These are phyloP conservation scores for Nasturtium officinale DNA, from an alignment of 345 rosid genomes.

Conservation along the genomic window DNA sequence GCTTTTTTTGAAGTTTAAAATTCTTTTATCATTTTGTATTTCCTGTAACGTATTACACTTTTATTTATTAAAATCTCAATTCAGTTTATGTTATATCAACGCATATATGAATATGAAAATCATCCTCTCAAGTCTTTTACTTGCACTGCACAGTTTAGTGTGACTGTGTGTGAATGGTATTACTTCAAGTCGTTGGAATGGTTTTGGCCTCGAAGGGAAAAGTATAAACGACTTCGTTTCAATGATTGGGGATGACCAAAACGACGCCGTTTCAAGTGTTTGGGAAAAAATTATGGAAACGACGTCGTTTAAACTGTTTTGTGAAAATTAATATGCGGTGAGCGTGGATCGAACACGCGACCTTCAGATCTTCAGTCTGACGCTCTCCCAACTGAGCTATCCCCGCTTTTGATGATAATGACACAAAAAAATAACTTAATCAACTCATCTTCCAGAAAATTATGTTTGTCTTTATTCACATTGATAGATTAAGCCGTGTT, in stretches of 20 bases:
- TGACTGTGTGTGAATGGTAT: no score
- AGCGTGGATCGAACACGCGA: slow-evolving; percentile 76
- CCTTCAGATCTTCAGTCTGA: slow-evolving; percentile 82
- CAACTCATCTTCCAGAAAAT: no score
- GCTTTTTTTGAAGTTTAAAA: not conserved
- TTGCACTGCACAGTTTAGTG: not conserved
- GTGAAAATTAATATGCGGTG: slow-evolving; percentile 48
- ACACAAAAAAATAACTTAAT: no score
- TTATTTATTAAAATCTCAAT: not conserved
- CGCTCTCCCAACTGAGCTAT: slow-evolving; percentile 99
- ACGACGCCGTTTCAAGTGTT: not conserved
- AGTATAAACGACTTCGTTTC: no score
- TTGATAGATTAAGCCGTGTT: slow-evolving; percentile 1
- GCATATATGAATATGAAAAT: not conserved
- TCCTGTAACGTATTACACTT: no score
- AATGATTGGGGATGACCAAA: no score
- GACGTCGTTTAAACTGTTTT: no score
- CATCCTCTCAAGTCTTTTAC: not conserved
- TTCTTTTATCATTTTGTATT: not conserved
- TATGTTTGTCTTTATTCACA: not conserved
- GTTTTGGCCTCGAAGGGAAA: no score
- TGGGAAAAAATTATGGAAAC: no score
- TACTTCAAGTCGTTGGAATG: no score
- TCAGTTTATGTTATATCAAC: not conserved
- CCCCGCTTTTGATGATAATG: no score